Percentiles rank a stretch among this genome's conserved stretches.
These are phyloP conservation scores for Acephala macrosclerotiorum DNA, from an alignment of 2,329 filamentous ascomycete genomes.

Conservation along the genomic window DNA sequence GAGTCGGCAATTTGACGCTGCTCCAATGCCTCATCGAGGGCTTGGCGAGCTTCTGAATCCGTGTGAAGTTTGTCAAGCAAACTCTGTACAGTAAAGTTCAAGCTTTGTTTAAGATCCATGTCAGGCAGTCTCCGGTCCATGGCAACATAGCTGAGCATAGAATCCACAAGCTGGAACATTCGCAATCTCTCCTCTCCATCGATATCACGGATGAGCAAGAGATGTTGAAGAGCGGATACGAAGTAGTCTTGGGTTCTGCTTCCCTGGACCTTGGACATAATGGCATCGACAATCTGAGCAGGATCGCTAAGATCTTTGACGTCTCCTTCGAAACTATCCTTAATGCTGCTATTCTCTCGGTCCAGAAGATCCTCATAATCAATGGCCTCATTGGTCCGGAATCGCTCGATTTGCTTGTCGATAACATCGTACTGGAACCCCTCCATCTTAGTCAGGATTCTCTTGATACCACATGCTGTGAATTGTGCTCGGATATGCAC, in stretches of 20 bases:
- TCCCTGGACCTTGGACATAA: conserved; percentile 82
- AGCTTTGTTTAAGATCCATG: conserved; percentile 96
- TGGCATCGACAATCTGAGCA: conserved; percentile 91
- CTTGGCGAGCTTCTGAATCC: conserved; percentile 91
- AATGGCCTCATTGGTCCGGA: conserved; percentile 92
- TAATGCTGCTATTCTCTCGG: conserved; percentile 86
- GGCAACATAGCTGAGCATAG: conserved; percentile 98
- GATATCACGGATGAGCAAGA: conserved; percentile 90
- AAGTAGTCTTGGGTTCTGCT: conserved; percentile 95
- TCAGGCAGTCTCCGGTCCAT: conserved; percentile 97
- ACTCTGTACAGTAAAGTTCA: conserved; percentile 97
- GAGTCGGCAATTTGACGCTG: conserved; percentile 93
- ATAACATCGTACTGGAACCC: conserved; percentile 98
- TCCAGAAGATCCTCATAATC: conserved; percentile 98
- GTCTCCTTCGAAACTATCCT: conserved; percentile 73
- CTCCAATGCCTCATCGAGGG: conserved; percentile 89
- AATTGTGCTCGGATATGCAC: conserved; percentile 97
- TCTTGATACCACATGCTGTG: conserved; percentile 92
- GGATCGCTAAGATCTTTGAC: conserved; percentile 93
- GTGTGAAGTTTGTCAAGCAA: conserved; percentile 95
- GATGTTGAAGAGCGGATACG: conserved; percentile 91
- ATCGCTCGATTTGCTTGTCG: conserved; percentile 96
- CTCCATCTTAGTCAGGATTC: conserved; percentile 96
- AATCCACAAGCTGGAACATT: conserved; percentile 97
- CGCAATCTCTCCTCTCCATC: conserved; percentile 90